Base-by-base conservation (phyloP, 331 rosid genomes). In the Telfairia occidentalis region DNA sequence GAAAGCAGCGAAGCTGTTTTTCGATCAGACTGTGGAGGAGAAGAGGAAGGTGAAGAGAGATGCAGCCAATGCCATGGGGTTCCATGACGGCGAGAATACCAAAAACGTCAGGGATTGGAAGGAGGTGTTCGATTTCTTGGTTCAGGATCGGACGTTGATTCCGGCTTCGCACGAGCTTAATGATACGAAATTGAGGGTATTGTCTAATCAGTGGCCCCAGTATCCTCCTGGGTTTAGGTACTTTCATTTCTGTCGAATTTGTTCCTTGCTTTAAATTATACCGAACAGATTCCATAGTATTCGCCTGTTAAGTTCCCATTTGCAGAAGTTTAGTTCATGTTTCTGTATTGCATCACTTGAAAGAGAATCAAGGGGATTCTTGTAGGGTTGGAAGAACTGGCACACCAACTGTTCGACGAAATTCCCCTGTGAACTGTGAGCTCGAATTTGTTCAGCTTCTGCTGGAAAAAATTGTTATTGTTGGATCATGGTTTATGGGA, bases 81-180 rank as follows among this genome's bases (percentile, higher is more conserved):
- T 78, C 75, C 84, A 90, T 54, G 98, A 93, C 29, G 81, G 84
- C 2, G 98, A 93, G 74, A 73, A 90, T 64, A 93, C 97, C 0
- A 89, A 93, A 63, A 89, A 93, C 23, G 90, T 91, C 0, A 93
- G 96, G 67, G 97, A 93, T 7, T 93, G 98, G 98, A 93, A 93
- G 79, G 96, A 91, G 70, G 90, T 89, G 0, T 93, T 86, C 79
- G 97, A 91, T 82, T 93, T 54, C 82, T 83, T 88, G 79, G 87
- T 89, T 37, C 71, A 79, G n/a, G 80, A 87, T 57, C 53, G 50
- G 2, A 69, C 86, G 11, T 49, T 63, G 13, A 32, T 89, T 9
- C 92, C 97, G 0, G 90, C 89, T 28, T 83, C 90, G 9, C 87
- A 75, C 37, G 93, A 87, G 16, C 80, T 72, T 0, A 48, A 82